A percentile compares a stretch with the other conserved stretches of the same genome.
phyloP scores from a whole-genome alignment of 306 rosid genomes.

The Castanea mollissima region DNA sequence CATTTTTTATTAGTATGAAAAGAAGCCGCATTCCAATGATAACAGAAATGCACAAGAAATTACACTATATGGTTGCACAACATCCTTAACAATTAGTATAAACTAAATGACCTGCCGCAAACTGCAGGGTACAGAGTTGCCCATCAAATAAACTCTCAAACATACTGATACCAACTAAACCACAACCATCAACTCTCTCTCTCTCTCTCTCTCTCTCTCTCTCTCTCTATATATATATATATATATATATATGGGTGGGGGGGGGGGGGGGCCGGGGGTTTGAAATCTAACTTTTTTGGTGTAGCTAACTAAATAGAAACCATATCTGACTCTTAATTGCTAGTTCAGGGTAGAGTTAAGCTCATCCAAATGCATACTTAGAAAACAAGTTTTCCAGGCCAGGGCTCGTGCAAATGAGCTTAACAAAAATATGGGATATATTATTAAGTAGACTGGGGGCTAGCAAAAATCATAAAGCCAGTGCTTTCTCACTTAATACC shows the following conservation, averaged over 20 bases:
- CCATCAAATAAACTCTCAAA: not conserved
- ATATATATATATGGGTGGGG: too few relatives aligned
- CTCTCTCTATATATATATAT: too few relatives aligned
- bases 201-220: too few relatives aligned
- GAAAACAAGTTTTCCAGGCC: not conserved
- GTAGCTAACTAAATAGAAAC: not conserved
- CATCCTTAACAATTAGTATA: not conserved
- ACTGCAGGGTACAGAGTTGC: not conserved
- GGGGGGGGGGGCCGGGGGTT: too few relatives aligned
- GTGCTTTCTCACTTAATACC: not conserved
- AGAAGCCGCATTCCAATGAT: not conserved
- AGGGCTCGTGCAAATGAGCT: not conserved
- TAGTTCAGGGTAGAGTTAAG: not conserved
- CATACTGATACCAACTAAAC: not conserved
- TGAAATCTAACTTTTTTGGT: not conserved
- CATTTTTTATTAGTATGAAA: not conserved
- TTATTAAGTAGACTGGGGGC: not conserved
- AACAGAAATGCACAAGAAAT: not conserved
- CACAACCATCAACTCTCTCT: too few relatives aligned
- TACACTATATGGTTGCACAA: not conserved
- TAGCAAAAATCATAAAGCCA: not conserved
- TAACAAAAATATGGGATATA: not conserved
- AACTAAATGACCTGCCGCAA: not conserved
- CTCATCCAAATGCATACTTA: not conserved
- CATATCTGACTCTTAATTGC: not conserved